Evolutionary conservation across 495 filamentous ascomycete genomes (phyloP).

Genomic region (Penicillium pulvis): DNA sequence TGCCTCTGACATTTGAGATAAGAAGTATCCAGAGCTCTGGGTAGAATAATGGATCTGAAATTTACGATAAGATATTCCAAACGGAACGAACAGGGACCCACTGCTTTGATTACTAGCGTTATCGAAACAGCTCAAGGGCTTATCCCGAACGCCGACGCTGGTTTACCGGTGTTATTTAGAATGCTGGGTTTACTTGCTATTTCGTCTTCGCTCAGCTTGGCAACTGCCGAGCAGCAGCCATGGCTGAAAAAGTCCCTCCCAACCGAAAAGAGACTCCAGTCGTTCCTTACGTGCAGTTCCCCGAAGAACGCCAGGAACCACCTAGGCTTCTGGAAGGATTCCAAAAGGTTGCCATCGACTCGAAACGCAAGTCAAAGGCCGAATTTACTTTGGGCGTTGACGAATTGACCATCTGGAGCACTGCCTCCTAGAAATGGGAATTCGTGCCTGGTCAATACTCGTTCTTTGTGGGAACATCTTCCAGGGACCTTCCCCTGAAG

Average conservation of each 20-base stretch:
- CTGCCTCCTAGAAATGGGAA: conserved; percentile 61
- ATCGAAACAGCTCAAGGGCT: conserved; percentile 6
- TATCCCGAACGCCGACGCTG: conserved; percentile 2
- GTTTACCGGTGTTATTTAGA: conserved; percentile 8
- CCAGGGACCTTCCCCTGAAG: conserved; percentile 23
- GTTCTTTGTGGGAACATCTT: conserved; percentile 63
- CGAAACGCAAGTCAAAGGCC: conserved; percentile 43
- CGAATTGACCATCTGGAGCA: conserved; percentile 69
- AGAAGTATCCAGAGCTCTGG: conserved; percentile 4
- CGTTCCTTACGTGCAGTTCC: conserved; percentile 53
- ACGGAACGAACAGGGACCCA: background rate
- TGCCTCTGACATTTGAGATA: background rate
- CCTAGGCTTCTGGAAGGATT: conserved; percentile 59
- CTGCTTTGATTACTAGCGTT: conserved; percentile 2
- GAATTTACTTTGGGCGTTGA: conserved; percentile 58
- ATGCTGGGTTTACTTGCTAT: conserved; percentile 5
- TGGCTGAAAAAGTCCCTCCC: conserved; percentile 4
- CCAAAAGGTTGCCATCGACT: conserved; percentile 53
- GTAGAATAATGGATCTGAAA: background rate
- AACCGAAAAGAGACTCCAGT: conserved; percentile 5
- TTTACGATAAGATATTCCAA: background rate
- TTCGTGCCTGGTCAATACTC: conserved; percentile 48
- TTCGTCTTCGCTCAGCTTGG: conserved; percentile 2
- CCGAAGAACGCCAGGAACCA: conserved; percentile 27
- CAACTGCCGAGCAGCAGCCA: conserved; percentile 3